A percentile compares a stretch with the other conserved stretches of the same genome.
Conservation (phyloP, 2,329 filamentous ascomycete species). For the Curvularia spicifera region DNA sequence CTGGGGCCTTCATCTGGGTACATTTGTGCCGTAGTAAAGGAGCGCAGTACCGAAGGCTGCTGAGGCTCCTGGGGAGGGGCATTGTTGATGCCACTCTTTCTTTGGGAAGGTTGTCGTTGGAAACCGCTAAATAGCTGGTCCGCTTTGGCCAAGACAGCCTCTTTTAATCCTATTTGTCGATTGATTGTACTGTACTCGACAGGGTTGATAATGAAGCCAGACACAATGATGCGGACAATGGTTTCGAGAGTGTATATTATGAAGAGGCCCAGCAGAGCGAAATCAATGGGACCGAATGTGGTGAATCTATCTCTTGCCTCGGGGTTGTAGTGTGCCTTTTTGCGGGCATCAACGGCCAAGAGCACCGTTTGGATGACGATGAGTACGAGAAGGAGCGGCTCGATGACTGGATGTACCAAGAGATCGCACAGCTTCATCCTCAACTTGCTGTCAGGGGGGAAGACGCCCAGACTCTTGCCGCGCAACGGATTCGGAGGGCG, state of each 20-base stretch:
- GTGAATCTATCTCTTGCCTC: conserved; percentile 55
- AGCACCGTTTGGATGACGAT: conserved; percentile 89
- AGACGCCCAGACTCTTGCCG: conserved; percentile 84
- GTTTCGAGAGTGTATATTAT: conserved; percentile 89
- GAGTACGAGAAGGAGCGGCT: conserved; percentile 83
- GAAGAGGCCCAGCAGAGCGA: conserved; percentile 81
- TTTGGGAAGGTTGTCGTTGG: conserved; percentile 73
- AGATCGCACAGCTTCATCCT: conserved; percentile 79
- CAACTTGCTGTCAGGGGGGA: conserved; percentile 77
- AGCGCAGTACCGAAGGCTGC: conserved; percentile 73
- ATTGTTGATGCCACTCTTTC: conserved; percentile 52
- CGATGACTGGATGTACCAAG: conserved; percentile 83
- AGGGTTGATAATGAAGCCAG: conserved; percentile 89
- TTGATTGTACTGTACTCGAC: conserved; percentile 91
- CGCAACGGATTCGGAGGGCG: conserved; percentile 73
- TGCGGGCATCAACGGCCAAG: conserved; percentile 81
- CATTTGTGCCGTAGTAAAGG: conserved; percentile 74
- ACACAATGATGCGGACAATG: conserved; percentile 83
- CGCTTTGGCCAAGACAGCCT: conserved; percentile 77
- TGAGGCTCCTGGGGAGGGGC: conserved; percentile 43
- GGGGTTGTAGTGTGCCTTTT: conserved; percentile 69
- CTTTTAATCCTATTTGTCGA: conserved; percentile 73
- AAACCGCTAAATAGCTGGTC: conserved; percentile 77
- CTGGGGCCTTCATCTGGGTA: conserved; percentile 60
- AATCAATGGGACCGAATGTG: conserved; percentile 79